Conservation (phyloP, 225 moss, liverwort and hornwort genomes). For the Sphagnum contortum region DNA sequence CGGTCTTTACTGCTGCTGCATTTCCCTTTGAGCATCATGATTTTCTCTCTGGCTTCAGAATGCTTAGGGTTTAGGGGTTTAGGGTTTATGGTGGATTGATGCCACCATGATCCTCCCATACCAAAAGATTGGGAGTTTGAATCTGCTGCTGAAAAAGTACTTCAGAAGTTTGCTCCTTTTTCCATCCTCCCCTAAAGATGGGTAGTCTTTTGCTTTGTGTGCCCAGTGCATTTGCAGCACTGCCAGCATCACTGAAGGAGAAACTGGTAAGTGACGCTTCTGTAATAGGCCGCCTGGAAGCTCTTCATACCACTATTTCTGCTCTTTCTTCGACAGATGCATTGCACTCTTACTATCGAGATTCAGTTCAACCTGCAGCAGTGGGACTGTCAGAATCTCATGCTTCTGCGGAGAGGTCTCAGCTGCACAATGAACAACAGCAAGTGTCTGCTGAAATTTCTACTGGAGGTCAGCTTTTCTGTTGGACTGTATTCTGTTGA, state of each 20-base stretch:
- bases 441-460: background rate
- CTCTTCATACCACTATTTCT: constrained; percentile 28
- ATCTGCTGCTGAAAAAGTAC: no score
- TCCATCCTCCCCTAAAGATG: no score
- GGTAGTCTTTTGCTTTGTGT: background rate
- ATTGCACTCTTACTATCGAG: constrained; percentile 45
- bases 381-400: constrained; percentile 7
- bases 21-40: no score
- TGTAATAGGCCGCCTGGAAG: constrained; percentile 35
- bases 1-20: no score
- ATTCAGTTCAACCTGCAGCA: constrained; percentile 10
- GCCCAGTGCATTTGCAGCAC: constrained; percentile 46
- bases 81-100: no score
- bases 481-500: no score
- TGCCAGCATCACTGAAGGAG: constrained; percentile 37
- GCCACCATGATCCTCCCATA: no score
- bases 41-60: no score
- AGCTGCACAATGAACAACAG: constrained; percentile 4
- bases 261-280: constrained; percentile 24
- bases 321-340: constrained; percentile 54
- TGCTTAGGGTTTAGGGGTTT: no score
- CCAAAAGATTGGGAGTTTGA: no score
- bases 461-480: no score
- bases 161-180: no score
- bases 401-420: constrained; percentile 6